Base-by-base conservation (phyloP, 768 basidiomycete species). In the Gymnopilus junonius region DNA sequence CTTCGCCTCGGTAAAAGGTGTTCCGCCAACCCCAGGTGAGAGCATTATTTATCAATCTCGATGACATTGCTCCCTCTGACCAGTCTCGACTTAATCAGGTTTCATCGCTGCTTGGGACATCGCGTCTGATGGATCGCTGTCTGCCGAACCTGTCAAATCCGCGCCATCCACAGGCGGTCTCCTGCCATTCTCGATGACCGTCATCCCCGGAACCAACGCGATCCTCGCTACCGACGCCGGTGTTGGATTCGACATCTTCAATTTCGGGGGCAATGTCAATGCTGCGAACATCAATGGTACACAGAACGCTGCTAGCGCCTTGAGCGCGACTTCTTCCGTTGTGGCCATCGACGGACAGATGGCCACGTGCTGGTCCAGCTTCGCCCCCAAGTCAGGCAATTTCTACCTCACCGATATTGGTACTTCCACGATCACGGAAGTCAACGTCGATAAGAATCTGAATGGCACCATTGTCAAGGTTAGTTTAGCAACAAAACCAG, bases 41-140 rank as follows among this genome's bases (percentile, higher is more conserved):
- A 23, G 12, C n/a, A n/a, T n/a, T n/a, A n/a, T n/a, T n/a, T n/a
- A n/a, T n/a, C n/a, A n/a, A n/a, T n/a, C n/a, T n/a, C n/a, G n/a
- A n/a, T n/a, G n/a, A n/a, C 17, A 11, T 7, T 4, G 20, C 21
- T 50, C 42, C 5, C 34, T 58, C 42, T 21, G 8, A 3, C 12
- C 17, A 0, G 4, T n/a, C 21, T 34, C 25, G 14, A 20, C n/a
- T 5, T 15, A 14, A n/a, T 15, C 31, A 57, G 83, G 83, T 23
- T 83, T 82, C 73, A 73, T 86, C 59, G 84, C 85, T 11, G 75
- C 79, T 14, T 86, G 82, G 81, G 79, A 83, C 60, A 73, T 85
- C 57, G 75, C 72, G 8, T 50, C 62, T 12, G 78, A 82, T 59
- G 82, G 80, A n/a, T 76, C 79, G 11, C 78, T 85, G 37, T 83